phyloP scores from a whole-genome alignment of 257 asterid genomes.

The Gentiana macrophylla region DNA sequence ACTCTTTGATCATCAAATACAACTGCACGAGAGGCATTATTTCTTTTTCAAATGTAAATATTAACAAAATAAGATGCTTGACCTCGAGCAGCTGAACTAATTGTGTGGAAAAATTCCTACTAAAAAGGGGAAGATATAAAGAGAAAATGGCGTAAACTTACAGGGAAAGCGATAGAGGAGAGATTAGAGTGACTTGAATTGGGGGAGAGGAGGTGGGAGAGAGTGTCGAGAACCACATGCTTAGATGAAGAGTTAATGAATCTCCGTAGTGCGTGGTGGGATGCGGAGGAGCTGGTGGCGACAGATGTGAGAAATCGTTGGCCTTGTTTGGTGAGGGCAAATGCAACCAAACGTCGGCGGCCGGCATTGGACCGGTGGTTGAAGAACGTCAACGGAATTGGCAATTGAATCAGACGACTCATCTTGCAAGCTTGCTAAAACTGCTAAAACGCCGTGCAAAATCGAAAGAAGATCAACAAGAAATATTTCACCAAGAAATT shows the following conservation, averaged over 20 bases:
- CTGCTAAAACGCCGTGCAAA: no score
- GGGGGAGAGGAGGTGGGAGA: slow-evolving; percentile 70
- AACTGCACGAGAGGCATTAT: slow-evolving; percentile 33
- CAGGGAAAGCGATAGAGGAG: slow-evolving; percentile 56
- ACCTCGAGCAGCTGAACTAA: not conserved
- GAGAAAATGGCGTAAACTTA: slow-evolving; percentile 25
- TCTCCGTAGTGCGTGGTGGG: slow-evolving; percentile 48
- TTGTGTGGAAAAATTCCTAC: not conserved
- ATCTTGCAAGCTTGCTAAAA: no score
- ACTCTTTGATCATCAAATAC: slow-evolving; percentile 47
- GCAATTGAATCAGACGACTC: slow-evolving; percentile 1
- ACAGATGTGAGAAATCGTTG: slow-evolving; percentile 49
- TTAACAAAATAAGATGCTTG: not conserved
- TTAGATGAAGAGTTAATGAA: slow-evolving; percentile 65
- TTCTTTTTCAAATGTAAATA: not conserved
- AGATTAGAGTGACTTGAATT: slow-evolving; percentile 36
- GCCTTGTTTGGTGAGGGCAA: slow-evolving; percentile 38
- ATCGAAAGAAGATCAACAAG: no score
- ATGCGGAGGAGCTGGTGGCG: slow-evolving; percentile 30
- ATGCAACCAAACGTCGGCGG: not conserved
- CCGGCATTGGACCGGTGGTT: not conserved
- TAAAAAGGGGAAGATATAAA: no score
- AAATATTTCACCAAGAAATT: no score
- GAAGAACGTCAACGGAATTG: not conserved
- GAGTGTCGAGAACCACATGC: slow-evolving; percentile 61